Evolutionary conservation across 179 eudicot species (phyloP).

Genomic region (Silene noctiflora): DNA sequence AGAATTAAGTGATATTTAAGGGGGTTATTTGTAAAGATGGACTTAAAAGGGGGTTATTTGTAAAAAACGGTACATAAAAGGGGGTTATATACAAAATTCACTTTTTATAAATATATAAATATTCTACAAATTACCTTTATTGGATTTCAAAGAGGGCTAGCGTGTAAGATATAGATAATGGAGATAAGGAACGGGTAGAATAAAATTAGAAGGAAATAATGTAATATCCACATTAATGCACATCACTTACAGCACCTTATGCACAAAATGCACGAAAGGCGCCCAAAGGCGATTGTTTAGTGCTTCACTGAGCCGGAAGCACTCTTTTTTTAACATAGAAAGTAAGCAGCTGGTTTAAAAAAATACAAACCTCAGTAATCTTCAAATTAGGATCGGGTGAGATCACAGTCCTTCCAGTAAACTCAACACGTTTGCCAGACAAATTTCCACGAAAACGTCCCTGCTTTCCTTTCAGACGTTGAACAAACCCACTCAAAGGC

Average conservation of each 20-base stretch:
- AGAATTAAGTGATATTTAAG: too few species aligned
- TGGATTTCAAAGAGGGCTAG: not conserved
- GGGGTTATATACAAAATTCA: too few species aligned
- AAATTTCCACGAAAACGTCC: slow-evolving; percentile 97
- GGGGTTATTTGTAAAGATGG: too few species aligned
- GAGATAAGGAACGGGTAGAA: not conserved
- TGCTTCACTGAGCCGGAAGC: not conserved
- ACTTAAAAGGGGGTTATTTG: too few species aligned
- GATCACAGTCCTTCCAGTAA: slow-evolving; percentile 92
- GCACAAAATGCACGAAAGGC: not conserved
- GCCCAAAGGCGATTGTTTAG: not conserved
- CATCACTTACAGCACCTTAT: not conserved
- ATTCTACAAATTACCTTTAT: not conserved
- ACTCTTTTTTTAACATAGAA: not conserved
- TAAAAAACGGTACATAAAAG: too few species aligned
- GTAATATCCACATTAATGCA: not conserved
- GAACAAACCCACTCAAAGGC: slow-evolving; percentile 77
- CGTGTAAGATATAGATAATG: not conserved
- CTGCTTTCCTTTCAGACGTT: slow-evolving; percentile 95
- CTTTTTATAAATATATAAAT: too few species aligned
- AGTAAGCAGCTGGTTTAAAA: slow-evolving; percentile 7
- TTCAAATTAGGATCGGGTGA: slow-evolving; percentile 97
- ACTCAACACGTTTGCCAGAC: slow-evolving; percentile 98
- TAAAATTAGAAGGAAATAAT: too few species aligned
- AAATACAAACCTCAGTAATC: slow-evolving; percentile 67